These are phyloP conservation scores for Schizosaccharomyces versatilis DNA, from an alignment of 1,139 yeast genomes.

Conservation along the genomic window DNA sequence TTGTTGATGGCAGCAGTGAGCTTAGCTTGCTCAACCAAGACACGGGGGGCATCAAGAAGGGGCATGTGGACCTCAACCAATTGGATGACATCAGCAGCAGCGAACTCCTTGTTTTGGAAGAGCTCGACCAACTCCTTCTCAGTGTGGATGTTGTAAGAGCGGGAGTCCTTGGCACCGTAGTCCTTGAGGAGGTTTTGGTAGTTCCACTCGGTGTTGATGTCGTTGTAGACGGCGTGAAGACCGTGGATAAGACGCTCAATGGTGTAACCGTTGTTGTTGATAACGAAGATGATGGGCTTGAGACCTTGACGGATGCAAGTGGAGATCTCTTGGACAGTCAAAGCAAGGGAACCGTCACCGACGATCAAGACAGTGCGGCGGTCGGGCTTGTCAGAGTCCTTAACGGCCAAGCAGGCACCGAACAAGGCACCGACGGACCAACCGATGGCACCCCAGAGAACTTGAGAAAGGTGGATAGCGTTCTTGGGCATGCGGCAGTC, in stretches of 20 bases:
- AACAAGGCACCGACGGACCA: conserved; percentile 66
- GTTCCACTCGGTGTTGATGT: conserved; percentile 46
- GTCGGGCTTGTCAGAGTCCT: conserved; percentile 14
- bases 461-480: conserved; percentile 35
- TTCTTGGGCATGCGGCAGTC: conserved; percentile 37
- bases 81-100: conserved; percentile 23
- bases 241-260: conserved; percentile 72
- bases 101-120: conserved; percentile 20
- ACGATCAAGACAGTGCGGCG: conserved; percentile 48
- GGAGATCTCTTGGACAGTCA: conserved; percentile 67
- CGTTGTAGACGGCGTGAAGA: conserved; percentile 52
- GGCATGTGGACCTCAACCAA: conserved; percentile 38
- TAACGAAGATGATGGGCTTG: conserved; percentile 40
- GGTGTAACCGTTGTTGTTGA: conserved; percentile 71
- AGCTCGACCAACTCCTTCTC: conserved; percentile 21
- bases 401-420: conserved; percentile 51
- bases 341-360: conserved; percentile 84
- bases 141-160: conserved; percentile 20
- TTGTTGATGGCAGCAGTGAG: conserved; percentile 11
- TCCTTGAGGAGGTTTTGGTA: conserved; percentile 45
- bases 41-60: conserved; percentile 39
- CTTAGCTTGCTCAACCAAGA: conserved; percentile 20
- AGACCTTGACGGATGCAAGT: conserved; percentile 39
- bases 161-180: conserved; percentile 40
- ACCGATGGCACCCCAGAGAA: conserved; percentile 65